Evolutionary conservation across 1,139 yeast species (phyloP), one percentile per base, ranked within the genome.

Genomic region (Scheffersomyces segobiensis): DNA sequence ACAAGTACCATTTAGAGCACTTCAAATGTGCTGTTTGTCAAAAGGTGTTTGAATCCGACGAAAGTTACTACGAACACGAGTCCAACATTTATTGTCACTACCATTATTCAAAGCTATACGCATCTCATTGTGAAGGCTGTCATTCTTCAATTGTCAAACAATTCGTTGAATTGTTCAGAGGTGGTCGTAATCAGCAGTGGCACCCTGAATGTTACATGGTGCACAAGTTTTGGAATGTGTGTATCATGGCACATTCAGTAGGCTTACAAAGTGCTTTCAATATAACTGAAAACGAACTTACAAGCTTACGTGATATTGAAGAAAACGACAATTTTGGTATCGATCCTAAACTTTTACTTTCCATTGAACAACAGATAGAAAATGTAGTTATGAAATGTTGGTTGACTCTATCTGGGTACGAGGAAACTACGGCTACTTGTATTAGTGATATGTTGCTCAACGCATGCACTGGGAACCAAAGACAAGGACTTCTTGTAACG

Each of bases 171-270:
- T 86, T 95, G 53, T 91, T 87, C 63, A 82, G 97, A 64, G 97
- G 97, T 54, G 98, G 98, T n/a, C 83, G 90, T 65, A 89, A 90
- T 63, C 97, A 93, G 71, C 97, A 93, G 70, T 96, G 99, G 99
- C 99, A 96, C 72, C 98, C 98, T 2, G 99, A 96, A 72, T 96
- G 99, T 77, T 96, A 93, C 71, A 96, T 96, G 93, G 96, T 95
- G 54, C 93, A 91, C 77, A 93, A 93, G 71, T 93, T 93, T 68
- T 96, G 99, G 99, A 93, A 92, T 69, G 97, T 93, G 26, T 85
- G 88, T 59, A 79, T 93, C n/a, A 81, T 88, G 3, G 84, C 89
- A 0, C 88, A 84, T 58, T 77, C 84, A 5, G 83, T 88, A 49
- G 93, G 92, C 0, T 70, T 87, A 49, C 80, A 81, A 17, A 71